Conservation (phyloP, 805 yeast species). For the Candida dendrica region DNA sequence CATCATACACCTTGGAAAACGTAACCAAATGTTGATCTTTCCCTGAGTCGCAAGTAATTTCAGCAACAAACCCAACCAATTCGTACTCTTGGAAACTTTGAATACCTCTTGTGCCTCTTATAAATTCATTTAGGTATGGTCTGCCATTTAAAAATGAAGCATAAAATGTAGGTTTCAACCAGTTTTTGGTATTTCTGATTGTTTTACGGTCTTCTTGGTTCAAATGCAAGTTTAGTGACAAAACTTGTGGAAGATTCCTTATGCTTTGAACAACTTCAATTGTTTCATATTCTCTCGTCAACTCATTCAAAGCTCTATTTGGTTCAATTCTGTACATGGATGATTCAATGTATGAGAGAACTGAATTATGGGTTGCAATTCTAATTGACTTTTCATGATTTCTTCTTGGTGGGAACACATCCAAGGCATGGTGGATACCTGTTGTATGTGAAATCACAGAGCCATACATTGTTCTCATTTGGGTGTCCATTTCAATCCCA, state of each 20-base stretch:
- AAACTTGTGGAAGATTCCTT: slow-evolving; percentile 53
- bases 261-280: slow-evolving; percentile 48
- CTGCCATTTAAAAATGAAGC: slow-evolving; percentile 32
- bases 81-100: slow-evolving; percentile 41
- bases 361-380: slow-evolving; percentile 25
- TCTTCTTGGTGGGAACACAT: slow-evolving; percentile 11
- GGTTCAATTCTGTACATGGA: slow-evolving; percentile 47
- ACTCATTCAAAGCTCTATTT: slow-evolving; percentile 45
- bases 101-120: slow-evolving; percentile 21
- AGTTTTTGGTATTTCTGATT: slow-evolving; percentile 41
- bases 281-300: slow-evolving; percentile 42
- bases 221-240: slow-evolving; percentile 55
- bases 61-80: slow-evolving; percentile 63
- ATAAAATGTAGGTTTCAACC: slow-evolving; percentile 61
- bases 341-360: slow-evolving; percentile 54
- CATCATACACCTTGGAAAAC: slow-evolving; percentile 39
- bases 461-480: slow-evolving; percentile 24
- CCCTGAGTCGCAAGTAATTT: slow-evolving; percentile 38
- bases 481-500: slow-evolving; percentile 37
- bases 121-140: slow-evolving; percentile 26
- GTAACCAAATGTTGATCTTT: slow-evolving; percentile 56
- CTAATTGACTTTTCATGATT: slow-evolving; percentile 21
- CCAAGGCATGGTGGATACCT: slow-evolving; percentile 8
- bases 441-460: slow-evolving; percentile 4
- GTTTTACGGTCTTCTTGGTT: slow-evolving; percentile 46